Evolutionary conservation across 805 yeast species (phyloP).

Genomic region (Candida alai): DNA sequence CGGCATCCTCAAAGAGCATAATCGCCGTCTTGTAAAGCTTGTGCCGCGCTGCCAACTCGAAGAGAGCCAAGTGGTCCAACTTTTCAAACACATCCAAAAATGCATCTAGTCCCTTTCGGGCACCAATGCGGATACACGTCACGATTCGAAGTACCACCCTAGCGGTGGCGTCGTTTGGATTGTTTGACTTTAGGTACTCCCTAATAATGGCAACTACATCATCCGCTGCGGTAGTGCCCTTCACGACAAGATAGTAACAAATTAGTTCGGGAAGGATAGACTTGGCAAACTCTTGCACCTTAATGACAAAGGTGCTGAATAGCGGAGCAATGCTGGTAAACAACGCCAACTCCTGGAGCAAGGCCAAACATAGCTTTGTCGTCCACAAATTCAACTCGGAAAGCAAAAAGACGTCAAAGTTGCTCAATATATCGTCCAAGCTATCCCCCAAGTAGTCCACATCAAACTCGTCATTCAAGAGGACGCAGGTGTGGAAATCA

Average conservation of each 20-base stretch:
- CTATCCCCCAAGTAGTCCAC: conserved; percentile 12
- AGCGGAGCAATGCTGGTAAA: conserved; percentile 28
- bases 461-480: conserved; percentile 21
- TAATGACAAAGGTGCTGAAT: conserved; percentile 25
- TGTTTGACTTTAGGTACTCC: conserved; percentile 9
- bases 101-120: conserved; percentile 18
- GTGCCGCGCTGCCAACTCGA: conserved; percentile 26
- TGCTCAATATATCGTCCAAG: conserved; percentile 12
- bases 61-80: conserved; percentile 26
- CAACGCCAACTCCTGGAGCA: conserved; percentile 28
- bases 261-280: conserved; percentile 23
- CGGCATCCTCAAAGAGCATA: conserved; percentile 46
- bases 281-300: conserved; percentile 13
- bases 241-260: conserved; percentile 18
- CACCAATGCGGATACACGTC: conserved; percentile 39
- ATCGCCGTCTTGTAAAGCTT: conserved; percentile 40
- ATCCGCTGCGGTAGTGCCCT: conserved; percentile 14
- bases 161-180: conserved; percentile 8
- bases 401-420: conserved; percentile 10
- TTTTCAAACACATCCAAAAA: conserved; percentile 26
- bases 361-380: conserved; percentile 24
- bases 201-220: conserved; percentile 10
- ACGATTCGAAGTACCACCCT: conserved; percentile 19
- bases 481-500: conserved; percentile 29
- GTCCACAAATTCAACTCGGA: conserved; percentile 25